A percentile compares a stretch with the other conserved stretches of the same genome.
These are phyloP conservation scores for Pleurotus pulmonarius DNA, from an alignment of 768 basidiomycete species.

Conservation along the genomic window DNA sequence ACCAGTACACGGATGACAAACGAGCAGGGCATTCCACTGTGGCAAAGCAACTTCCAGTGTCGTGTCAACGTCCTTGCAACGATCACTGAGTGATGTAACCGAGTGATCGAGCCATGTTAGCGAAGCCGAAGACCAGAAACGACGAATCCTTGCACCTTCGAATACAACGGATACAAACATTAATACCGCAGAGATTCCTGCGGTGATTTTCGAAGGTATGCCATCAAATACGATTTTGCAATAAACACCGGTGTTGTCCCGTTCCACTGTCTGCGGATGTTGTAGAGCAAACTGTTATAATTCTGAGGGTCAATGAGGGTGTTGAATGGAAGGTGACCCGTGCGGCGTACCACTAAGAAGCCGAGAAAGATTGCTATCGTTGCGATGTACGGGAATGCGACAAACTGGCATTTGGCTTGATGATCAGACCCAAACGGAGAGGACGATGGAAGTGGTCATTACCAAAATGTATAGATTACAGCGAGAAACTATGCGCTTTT, in stretches of 20 bases:
- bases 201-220: constrained; percentile 3
- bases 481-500: background rate
- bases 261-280: background rate
- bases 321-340: background rate
- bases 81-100: background rate
- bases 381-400: background rate
- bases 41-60: background rate
- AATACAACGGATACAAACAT: constrained; percentile 1
- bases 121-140: background rate
- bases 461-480: background rate
- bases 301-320: background rate
- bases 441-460: too few relatives aligned
- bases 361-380: background rate
- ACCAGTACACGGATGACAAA: background rate
- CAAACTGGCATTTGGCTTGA: background rate
- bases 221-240: constrained; percentile 1
- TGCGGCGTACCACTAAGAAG: background rate
- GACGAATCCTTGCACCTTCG: background rate
- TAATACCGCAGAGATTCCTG: background rate
- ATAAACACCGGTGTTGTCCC: background rate
- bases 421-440: background rate
- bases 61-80: background rate
- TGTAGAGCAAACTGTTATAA: background rate
- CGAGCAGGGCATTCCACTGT: background rate
- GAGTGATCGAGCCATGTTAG: background rate